These are phyloP conservation scores for Carnegiea gigantea DNA, from an alignment of 179 eudicot species.

Conservation along the genomic window DNA sequence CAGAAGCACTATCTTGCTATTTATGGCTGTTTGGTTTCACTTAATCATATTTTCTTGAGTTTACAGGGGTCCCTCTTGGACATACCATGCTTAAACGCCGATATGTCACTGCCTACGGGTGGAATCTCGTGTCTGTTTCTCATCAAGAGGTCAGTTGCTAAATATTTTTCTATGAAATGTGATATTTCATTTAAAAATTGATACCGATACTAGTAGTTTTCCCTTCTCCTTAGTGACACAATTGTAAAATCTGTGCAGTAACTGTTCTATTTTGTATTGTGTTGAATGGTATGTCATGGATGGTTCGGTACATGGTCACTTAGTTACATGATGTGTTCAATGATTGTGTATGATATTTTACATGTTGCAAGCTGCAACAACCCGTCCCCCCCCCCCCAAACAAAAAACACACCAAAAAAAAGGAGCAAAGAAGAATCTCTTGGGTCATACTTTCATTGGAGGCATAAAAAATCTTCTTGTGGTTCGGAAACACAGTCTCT, in stretches of 20 bases:
- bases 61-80: constrained; percentile 83
- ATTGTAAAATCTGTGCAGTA: no score
- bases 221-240: background rate
- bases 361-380: background rate
- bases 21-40: background rate
- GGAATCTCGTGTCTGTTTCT: constrained; percentile 73
- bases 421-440: background rate
- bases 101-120: constrained; percentile 71
- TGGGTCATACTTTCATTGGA: background rate
- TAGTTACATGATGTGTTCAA: background rate
- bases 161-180: background rate
- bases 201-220: background rate
- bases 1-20: background rate
- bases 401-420: no score
- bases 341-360: background rate
- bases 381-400: background rate
- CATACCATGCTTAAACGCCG: constrained; percentile 89
- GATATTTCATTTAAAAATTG: background rate
- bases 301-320: background rate
- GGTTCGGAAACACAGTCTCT: background rate
- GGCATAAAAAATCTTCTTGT: background rate
- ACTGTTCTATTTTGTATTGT: background rate
- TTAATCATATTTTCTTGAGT: constrained; percentile 13
- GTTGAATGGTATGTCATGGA: background rate
- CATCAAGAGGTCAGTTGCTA: constrained; percentile 64